These are phyloP conservation scores for Takashimella koratensis DNA, from an alignment of 1,284 basidiomycete species.

Conservation along the genomic window DNA sequence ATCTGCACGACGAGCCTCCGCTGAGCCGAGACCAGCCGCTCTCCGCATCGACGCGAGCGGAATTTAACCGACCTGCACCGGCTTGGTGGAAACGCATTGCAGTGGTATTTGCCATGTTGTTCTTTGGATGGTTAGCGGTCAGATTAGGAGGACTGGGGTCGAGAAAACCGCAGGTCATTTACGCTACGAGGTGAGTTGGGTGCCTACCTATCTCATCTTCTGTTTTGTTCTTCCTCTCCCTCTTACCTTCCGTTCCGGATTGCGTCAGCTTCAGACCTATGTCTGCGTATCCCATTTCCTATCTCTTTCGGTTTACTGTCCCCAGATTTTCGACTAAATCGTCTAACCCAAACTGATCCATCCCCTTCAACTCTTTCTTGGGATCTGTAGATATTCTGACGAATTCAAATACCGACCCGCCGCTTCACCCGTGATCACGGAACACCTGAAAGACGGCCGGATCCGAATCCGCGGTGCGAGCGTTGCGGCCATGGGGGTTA, in stretches of 20 bases:
- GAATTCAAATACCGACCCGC: slow-evolving; percentile 51
- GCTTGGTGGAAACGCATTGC: slow-evolving; percentile 41
- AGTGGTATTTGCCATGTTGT: slow-evolving; percentile 30
- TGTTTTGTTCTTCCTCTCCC: no score
- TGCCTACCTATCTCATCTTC: no score
- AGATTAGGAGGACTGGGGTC: slow-evolving; percentile 23
- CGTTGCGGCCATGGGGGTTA: slow-evolving; percentile 43
- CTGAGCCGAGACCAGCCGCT: slow-evolving; percentile 12
- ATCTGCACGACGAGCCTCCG: background rate
- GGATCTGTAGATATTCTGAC: slow-evolving; percentile 48
- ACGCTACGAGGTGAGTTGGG: slow-evolving; percentile 47
- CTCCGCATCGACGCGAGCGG: slow-evolving; percentile 18
- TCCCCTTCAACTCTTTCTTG: no score
- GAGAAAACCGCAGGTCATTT: slow-evolving; percentile 42
- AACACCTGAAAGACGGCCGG: slow-evolving; percentile 46
- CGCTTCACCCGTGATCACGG: slow-evolving; percentile 50
- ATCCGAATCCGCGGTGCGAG: slow-evolving; percentile 48
- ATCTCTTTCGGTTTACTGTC: no score
- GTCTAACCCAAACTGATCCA: no score
- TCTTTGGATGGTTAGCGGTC: slow-evolving; percentile 37
- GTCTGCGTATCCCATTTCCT: no score
- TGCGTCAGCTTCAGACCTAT: no score
- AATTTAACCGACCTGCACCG: slow-evolving; percentile 44
- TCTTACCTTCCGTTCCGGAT: no score
- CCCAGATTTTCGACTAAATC: no score